These are phyloP conservation scores for Pontederia crassipes DNA, from an alignment of 176 grass and related monocot species.

Conservation along the genomic window DNA sequence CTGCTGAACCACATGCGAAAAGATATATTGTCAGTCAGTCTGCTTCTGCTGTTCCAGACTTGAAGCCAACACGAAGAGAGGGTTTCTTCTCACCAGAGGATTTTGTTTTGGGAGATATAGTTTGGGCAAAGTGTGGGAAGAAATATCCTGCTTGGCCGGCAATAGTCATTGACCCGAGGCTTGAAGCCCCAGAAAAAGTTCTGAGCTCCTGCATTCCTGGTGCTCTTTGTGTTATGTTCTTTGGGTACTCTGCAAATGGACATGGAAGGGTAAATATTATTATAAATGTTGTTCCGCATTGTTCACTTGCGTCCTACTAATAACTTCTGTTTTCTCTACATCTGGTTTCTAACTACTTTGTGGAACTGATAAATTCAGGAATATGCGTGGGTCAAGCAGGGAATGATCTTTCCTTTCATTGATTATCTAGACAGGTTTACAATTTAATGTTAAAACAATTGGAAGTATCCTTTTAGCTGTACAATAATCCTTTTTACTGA, in stretches of 20 bases:
- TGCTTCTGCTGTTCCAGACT: too few species aligned
- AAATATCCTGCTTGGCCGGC: slow-evolving; percentile 68
- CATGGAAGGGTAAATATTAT: slow-evolving; percentile 44
- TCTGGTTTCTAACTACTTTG: neutral
- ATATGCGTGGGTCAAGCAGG: slow-evolving; percentile 85
- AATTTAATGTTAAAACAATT: neutral
- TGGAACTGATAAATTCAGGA: slow-evolving; percentile 32
- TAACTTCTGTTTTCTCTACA: neutral
- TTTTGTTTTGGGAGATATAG: slow-evolving; percentile 63
- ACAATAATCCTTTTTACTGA: neutral
- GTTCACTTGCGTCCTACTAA: neutral
- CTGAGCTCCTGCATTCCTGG: slow-evolving; percentile 68
- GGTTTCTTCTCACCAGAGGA: slow-evolving; percentile 50
- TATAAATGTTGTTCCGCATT: neutral
- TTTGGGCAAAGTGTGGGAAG: slow-evolving; percentile 78
- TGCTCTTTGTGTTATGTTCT: slow-evolving; percentile 83
- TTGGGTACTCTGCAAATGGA: slow-evolving; percentile 41
- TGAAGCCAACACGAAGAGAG: slow-evolving; percentile 33
- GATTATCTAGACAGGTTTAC: slow-evolving; percentile 59
- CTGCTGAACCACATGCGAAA: too few species aligned
- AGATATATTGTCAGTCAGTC: too few species aligned
- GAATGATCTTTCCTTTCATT: slow-evolving; percentile 74
- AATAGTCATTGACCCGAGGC: slow-evolving; percentile 64
- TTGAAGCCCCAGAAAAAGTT: slow-evolving; percentile 54
- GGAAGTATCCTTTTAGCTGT: neutral